These are phyloP conservation scores for Neocatenulostroma microsporum DNA, from an alignment of 2,329 filamentous ascomycete species.

Conservation along the genomic window DNA sequence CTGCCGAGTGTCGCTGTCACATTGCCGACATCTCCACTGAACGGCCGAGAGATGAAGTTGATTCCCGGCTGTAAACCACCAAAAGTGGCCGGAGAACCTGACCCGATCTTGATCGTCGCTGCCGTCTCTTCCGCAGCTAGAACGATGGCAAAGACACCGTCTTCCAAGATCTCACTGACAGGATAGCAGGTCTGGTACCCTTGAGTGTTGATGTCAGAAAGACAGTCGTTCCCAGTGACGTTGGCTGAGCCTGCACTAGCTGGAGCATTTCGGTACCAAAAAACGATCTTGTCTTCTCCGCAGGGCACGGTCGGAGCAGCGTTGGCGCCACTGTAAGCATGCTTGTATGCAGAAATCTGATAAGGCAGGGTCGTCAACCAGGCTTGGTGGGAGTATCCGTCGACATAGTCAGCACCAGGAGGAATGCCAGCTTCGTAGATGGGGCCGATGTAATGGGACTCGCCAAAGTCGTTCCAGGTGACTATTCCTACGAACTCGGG, in stretches of 20 bases:
- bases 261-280: conserved; percentile 40
- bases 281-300: conserved; percentile 28
- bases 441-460: conserved; percentile 48
- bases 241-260: conserved; percentile 31
- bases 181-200: conserved; percentile 14
- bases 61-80: conserved; percentile 12
- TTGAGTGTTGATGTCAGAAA: conserved; percentile 28
- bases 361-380: conserved; percentile 45
- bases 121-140: conserved; percentile 25
- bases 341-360: conserved; percentile 46
- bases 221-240: conserved; percentile 25
- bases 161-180: conserved; percentile 31
- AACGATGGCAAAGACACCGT: conserved; percentile 40
- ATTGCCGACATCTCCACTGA: conserved; percentile 32
- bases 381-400: conserved; percentile 37
- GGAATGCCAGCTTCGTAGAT: conserved; percentile 8
- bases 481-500: conserved; percentile 51
- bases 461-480: conserved; percentile 55
- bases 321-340: conserved; percentile 19
- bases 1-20: conserved; percentile 32
- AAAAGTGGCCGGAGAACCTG: conserved; percentile 17
- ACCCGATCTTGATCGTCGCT: conserved; percentile 35
- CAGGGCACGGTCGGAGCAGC: conserved; percentile 15
- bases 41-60: conserved; percentile 24
- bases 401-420: conserved; percentile 6